These are phyloP conservation scores for Barnettozyma pratensis DNA, from an alignment of 805 yeast species.

Conservation along the genomic window DNA sequence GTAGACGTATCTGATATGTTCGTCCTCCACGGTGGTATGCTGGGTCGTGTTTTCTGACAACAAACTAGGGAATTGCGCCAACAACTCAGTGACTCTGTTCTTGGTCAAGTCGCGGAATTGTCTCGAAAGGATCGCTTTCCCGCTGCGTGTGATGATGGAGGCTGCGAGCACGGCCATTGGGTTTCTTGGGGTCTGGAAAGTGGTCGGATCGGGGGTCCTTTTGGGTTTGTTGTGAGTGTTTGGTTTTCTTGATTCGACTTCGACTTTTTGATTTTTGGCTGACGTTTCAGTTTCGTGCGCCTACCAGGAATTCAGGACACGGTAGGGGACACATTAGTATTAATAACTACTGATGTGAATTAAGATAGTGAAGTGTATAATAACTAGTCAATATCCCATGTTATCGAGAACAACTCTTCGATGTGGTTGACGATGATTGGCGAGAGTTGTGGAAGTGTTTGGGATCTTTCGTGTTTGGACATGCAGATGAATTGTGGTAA, in stretches of 20 bases:
- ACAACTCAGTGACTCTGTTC: slow-evolving; percentile 79
- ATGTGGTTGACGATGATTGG: neutral
- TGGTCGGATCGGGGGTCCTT: neutral
- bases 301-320: neutral
- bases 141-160: slow-evolving; percentile 88
- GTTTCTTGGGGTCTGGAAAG: slow-evolving; percentile 9
- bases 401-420: slow-evolving; percentile 1
- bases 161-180: slow-evolving; percentile 82
- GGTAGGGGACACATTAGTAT: neutral
- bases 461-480: slow-evolving; percentile 2
- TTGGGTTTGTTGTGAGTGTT: neutral
- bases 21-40: slow-evolving; percentile 93
- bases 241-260: neutral
- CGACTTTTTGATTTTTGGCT: slow-evolving; percentile 9
- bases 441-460: neutral
- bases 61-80: slow-evolving; percentile 81
- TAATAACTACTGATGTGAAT: neutral
- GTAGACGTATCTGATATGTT: slow-evolving; percentile 85
- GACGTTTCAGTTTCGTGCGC: slow-evolving; percentile 9
- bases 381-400: slow-evolving; percentile 7
- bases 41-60: slow-evolving; percentile 66
- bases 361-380: neutral
- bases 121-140: slow-evolving; percentile 87
- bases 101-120: slow-evolving; percentile 83
- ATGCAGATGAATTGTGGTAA: slow-evolving; percentile 7